A percentile compares a stretch with the other conserved stretches of the same genome.
Conservation (phyloP, 2,329 filamentous ascomycete genomes). For the Pseudogymnoascus sp. region DNA sequence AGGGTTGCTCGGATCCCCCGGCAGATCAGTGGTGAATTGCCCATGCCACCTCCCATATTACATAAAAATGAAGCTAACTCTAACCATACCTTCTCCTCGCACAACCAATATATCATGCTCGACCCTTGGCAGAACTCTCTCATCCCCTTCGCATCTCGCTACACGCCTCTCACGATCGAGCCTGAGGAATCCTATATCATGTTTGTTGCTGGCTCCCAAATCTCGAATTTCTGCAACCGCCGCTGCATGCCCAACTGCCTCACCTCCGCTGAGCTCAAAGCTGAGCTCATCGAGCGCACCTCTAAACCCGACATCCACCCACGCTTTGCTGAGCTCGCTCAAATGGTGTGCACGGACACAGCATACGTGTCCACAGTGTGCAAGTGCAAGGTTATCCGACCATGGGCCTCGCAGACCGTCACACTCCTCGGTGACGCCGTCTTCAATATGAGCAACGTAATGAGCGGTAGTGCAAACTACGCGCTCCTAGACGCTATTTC, state of each 20-base stretch:
- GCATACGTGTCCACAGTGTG: slow-evolving; percentile 19
- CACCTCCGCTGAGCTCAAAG: slow-evolving; percentile 20
- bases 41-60: not conserved
- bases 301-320: slow-evolving; percentile 17
- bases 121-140: slow-evolving; percentile 23
- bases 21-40: slow-evolving; percentile 20
- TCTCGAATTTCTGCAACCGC: slow-evolving; percentile 20
- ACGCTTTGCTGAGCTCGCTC: slow-evolving; percentile 17
- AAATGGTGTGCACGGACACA: slow-evolving; percentile 19
- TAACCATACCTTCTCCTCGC: slow-evolving; percentile 19
- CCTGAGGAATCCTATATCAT: slow-evolving; percentile 25
- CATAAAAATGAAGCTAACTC: not conserved
- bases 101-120: slow-evolving; percentile 24
- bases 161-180: slow-evolving; percentile 18
- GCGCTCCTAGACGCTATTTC: slow-evolving; percentile 23
- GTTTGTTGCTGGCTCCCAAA: slow-evolving; percentile 22
- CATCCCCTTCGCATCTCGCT: slow-evolving; percentile 19
- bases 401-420: slow-evolving; percentile 19
- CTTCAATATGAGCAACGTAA: slow-evolving; percentile 24
- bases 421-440: slow-evolving; percentile 25
- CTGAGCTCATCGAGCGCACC: slow-evolving; percentile 18
- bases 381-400: slow-evolving; percentile 21
- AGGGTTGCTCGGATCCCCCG: slow-evolving; percentile 14
- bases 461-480: slow-evolving; percentile 25
- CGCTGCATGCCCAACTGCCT: slow-evolving; percentile 18